Percentiles rank a stretch among this genome's conserved stretches.
Conservation (phyloP, 345 rosid genomes). For the Brassica incana region DNA sequence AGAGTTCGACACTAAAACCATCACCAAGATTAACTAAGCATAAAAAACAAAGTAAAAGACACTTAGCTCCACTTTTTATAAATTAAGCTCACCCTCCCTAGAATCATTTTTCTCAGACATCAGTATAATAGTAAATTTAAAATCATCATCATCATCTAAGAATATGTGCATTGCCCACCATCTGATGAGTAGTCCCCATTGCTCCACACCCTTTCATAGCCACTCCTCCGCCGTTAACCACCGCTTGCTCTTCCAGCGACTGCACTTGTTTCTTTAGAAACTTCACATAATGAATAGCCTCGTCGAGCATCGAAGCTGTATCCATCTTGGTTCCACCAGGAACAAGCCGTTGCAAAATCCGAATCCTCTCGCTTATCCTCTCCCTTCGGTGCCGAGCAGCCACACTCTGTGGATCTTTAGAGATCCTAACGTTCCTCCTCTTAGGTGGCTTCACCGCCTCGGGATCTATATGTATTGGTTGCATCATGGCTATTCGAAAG, state of each 20-base stretch:
- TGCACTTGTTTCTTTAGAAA: conserved; percentile 85
- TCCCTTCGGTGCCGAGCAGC: conserved; percentile 92
- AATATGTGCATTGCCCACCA: conserved; percentile 57
- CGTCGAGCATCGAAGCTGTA: conserved; percentile 92
- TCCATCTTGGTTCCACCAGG: conserved; percentile 99
- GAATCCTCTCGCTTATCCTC: conserved; percentile 81
- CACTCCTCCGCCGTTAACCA: conserved; percentile 41
- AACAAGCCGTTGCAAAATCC: conserved; percentile 93
- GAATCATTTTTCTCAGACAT: conserved; percentile 7
- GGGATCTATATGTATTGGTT: conserved; percentile 80
- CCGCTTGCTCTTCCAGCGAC: conserved; percentile 65
- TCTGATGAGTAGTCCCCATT: conserved; percentile 43
- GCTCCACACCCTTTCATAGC: conserved; percentile 55
- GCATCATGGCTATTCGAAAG: conserved; percentile 84
- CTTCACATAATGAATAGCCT: conserved; percentile 90
- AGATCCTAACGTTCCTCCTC: conserved; percentile 83
- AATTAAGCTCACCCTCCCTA: conserved; percentile 6
- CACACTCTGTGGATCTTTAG: conserved; percentile 94
- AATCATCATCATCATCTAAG: conserved; percentile 46
- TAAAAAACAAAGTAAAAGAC: background rate
- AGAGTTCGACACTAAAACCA: conserved; percentile 10
- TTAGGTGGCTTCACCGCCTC: conserved; percentile 88
- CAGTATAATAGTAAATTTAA: conserved; percentile 19
- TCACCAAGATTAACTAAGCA: conserved; percentile 10
- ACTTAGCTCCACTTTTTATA: background rate